Evolutionary conservation across 148 eudicot genomes (phyloP), one percentile per base, ranked within the genome.

Genomic region (Camellia granthamiana): DNA sequence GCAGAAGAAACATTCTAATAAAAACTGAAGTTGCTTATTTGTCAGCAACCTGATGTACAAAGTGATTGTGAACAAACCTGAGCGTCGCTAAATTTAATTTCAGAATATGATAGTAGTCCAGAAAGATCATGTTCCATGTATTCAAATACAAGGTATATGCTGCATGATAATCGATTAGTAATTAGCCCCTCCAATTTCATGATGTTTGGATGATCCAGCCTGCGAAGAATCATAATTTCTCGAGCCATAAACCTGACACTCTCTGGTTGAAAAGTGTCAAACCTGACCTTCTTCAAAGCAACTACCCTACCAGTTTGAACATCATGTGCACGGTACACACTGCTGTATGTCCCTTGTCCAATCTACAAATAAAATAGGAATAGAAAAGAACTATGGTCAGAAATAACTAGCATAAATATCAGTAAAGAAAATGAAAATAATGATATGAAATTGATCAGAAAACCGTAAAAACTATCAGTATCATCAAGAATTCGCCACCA

Each of bases 91-190:
- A 95, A 95, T 76, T 83, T 83, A 83, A 95, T 82, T 18, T 88
- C 90, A 21, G 97, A 97, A 67, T 87, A 86, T 30, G 98, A 95
- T 69, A 92, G 59, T 13, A 96, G 87, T 55, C 99, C 98, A 69
- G 99, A 78, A 65, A 96, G 91, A 76, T 96, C 99, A 81, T 96
- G 99, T 77, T 96, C 99, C 99, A 96, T 96, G 85, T 93, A 96
- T 76, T 93, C 97, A 66, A 96, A 96, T 3, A 96, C 97, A 63
- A 96, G 91, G 84, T 93, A 92, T 58, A 96, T 85, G 75, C 89
- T 90, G 78, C 93, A 81, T 19, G 99, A 96, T 16, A 88, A 84
- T 70, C 79, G 83, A 5, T 97, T 92, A 7, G 99, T 90, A 16
- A 96, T 92, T 14, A 96, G 83, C 14, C 99, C 99, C 77, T 92